Evolutionary conservation across 2,329 filamentous ascomycete genomes (phyloP).

Genomic region (Aspergillus vadensis): DNA sequence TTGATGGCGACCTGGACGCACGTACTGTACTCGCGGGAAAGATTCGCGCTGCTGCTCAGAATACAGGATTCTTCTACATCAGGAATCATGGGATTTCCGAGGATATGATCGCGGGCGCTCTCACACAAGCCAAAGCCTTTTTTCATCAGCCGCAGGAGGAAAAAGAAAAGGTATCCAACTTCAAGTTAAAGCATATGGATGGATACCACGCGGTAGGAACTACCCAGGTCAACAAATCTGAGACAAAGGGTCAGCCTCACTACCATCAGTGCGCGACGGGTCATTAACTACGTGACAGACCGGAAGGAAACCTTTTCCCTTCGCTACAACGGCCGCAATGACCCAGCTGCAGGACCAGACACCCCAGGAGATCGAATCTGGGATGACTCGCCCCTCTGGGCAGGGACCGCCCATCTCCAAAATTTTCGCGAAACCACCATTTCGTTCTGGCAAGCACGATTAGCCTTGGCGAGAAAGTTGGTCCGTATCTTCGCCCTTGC

Average conservation of each 20-base stretch:
- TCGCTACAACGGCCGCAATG: slow-evolving; percentile 56
- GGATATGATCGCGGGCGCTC: slow-evolving; percentile 22
- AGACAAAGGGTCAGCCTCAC: slow-evolving; percentile 37
- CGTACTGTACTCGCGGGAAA: slow-evolving; percentile 45
- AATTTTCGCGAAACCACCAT: slow-evolving; percentile 24
- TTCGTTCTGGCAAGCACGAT: slow-evolving; percentile 26
- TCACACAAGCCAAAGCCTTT: slow-evolving; percentile 38
- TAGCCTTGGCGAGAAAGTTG: slow-evolving; percentile 55
- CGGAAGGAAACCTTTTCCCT: slow-evolving; percentile 56
- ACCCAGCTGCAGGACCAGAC: slow-evolving; percentile 50
- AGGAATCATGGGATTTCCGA: slow-evolving; percentile 52
- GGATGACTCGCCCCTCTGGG: slow-evolving; percentile 57
- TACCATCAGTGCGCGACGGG: neutral
- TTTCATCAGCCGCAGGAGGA: slow-evolving; percentile 51
- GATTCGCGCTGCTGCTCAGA: slow-evolving; percentile 51
- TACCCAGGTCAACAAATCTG: slow-evolving; percentile 35
- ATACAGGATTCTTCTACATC: slow-evolving; percentile 60
- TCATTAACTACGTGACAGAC: slow-evolving; percentile 38
- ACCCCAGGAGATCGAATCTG: slow-evolving; percentile 46
- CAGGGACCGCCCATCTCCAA: slow-evolving; percentile 51
- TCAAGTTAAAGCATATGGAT: slow-evolving; percentile 49
- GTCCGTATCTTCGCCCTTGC: slow-evolving; percentile 58
- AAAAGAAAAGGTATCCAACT: slow-evolving; percentile 43
- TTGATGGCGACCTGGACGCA: slow-evolving; percentile 39
- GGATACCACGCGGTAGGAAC: slow-evolving; percentile 45